Conservation (phyloP, 2,329 filamentous ascomycete species). For the Botrytis fragariae region DNA sequence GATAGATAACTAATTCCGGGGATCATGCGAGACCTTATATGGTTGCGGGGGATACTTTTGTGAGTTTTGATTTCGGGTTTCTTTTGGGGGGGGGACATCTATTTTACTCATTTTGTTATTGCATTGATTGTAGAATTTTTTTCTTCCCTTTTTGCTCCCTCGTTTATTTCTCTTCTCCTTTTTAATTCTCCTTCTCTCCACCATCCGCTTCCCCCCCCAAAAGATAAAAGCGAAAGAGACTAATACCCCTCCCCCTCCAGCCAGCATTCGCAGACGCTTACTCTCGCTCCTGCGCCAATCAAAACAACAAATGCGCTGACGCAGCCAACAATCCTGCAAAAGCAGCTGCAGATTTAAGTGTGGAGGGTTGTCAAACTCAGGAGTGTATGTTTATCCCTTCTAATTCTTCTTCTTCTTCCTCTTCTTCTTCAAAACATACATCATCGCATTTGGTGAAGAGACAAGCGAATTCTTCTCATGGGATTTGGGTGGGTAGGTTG, state of each 20-base stretch:
- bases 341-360: background rate
- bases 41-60: conserved; percentile 14
- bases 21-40: conserved; percentile 14
- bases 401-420: background rate
- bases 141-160: background rate
- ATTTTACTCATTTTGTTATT: background rate
- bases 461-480: background rate
- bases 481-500: background rate
- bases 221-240: background rate
- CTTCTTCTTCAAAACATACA: background rate
- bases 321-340: background rate
- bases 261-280: background rate
- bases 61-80: background rate
- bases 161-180: background rate
- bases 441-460: background rate
- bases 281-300: conserved; percentile 6
- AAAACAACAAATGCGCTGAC: conserved; percentile 4
- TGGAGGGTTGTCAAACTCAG: conserved; percentile 1
- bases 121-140: background rate
- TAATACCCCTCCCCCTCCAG: background rate
- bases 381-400: conserved; percentile 1
- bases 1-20: conserved; percentile 14
- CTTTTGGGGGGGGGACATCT: background rate
- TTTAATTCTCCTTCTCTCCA: background rate
- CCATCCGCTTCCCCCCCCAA: background rate